phyloP scores from a whole-genome alignment of 208 protist genomes.

The Jaenimonas drosophilae region DNA sequence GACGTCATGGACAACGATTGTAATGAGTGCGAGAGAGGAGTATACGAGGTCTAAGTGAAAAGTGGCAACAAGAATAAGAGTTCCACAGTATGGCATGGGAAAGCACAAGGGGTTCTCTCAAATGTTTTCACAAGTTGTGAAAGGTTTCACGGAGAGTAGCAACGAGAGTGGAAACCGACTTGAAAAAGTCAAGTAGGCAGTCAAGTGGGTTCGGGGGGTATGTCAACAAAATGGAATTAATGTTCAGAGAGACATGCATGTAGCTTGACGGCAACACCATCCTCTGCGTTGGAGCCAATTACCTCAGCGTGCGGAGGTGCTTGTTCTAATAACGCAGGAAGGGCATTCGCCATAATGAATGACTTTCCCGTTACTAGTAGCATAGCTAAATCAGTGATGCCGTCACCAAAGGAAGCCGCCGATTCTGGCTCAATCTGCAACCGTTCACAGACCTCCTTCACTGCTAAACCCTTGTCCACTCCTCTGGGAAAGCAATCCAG shows the following conservation, averaged over 20 bases:
- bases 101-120: too few relatives aligned
- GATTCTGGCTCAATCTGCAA: constrained; percentile 17
- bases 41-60: too few relatives aligned
- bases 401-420: constrained; percentile 13
- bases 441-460: constrained; percentile 22
- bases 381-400: constrained; percentile 5
- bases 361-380: background rate
- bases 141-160: too few relatives aligned
- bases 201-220: too few relatives aligned
- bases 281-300: background rate
- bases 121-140: too few relatives aligned
- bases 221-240: too few relatives aligned
- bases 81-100: too few relatives aligned
- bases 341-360: constrained; percentile 5
- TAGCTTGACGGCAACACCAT: background rate
- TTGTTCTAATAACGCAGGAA: background rate
- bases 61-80: too few relatives aligned
- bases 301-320: background rate
- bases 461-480: constrained; percentile 39
- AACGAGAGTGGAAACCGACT: too few relatives aligned
- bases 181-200: too few relatives aligned
- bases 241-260: too few relatives aligned
- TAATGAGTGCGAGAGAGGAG: too few relatives aligned
- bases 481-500: constrained; percentile 22
- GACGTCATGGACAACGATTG: background rate